Percentiles rank a stretch among this genome's conserved stretches.
These are phyloP conservation scores for Myxozyma monticola DNA, from an alignment of 805 yeast species.

Conservation along the genomic window DNA sequence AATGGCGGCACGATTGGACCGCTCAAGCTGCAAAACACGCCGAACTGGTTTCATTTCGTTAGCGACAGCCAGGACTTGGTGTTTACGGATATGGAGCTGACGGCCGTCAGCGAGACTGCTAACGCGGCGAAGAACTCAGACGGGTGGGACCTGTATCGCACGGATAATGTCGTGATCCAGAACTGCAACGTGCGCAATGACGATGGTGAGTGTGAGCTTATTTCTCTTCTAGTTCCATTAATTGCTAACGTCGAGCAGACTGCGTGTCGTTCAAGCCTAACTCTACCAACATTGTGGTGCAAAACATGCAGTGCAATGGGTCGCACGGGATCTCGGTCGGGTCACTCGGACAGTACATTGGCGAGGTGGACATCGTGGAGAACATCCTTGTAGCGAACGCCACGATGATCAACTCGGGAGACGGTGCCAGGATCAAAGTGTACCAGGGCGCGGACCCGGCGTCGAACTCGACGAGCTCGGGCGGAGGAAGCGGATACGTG, in stretches of 20 bases:
- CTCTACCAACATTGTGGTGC: not conserved
- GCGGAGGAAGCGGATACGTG: not conserved
- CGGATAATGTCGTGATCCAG: not conserved
- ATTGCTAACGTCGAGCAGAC: no score
- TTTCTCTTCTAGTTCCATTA: no score
- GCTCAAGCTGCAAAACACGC: not conserved
- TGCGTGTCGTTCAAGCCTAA: constrained; percentile 1
- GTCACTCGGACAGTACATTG: not conserved
- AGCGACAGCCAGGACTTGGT: not conserved
- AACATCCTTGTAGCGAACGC: not conserved
- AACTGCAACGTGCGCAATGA: not conserved
- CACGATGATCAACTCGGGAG: not conserved
- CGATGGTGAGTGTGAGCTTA: no score
- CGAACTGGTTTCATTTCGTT: not conserved
- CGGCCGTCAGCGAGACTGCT: not conserved
- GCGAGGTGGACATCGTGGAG: not conserved
- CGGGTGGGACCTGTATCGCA: not conserved
- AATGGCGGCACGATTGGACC: not conserved
- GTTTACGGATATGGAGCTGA: not conserved
- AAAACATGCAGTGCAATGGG: not conserved
- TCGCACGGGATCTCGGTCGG: constrained; percentile 4
- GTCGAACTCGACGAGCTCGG: not conserved
- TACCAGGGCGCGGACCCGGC: not conserved
- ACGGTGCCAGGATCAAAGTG: constrained; percentile 1
- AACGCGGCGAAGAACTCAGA: constrained; percentile 1